A percentile compares a stretch with the other conserved stretches of the same genome.
Evolutionary conservation across 164 flowering plant genomes (phyloP).

Genomic region (Liquidambar formosana): DNA sequence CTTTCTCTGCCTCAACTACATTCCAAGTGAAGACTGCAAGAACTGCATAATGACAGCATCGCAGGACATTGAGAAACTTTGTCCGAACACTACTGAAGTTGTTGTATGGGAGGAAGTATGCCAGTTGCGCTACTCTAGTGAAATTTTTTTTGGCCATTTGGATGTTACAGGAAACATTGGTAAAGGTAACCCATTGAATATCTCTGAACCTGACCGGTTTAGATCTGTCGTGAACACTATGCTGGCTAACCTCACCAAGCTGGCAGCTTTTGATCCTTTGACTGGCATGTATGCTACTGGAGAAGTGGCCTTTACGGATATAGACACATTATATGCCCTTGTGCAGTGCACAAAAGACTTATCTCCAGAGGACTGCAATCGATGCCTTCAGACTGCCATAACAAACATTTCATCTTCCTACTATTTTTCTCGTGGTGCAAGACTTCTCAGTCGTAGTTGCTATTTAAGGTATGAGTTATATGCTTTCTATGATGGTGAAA

Average conservation of each 20-base stretch:
- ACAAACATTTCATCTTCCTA: conserved; percentile 10
- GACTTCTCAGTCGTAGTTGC: conserved; percentile 34
- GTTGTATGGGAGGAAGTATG: conserved; percentile 35
- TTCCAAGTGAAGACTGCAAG: conserved; percentile 7
- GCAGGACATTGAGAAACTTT: conserved; percentile 5
- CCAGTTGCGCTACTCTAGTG: conserved; percentile 32
- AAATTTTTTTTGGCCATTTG: conserved; percentile 26
- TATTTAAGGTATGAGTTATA: conserved; percentile 38
- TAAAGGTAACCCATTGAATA: conserved; percentile 8
- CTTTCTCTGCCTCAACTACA: conserved; percentile 30
- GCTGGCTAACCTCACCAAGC: conserved; percentile 14
- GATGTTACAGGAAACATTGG: conserved; percentile 8
- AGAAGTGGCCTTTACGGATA: neutral
- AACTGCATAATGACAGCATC: conserved; percentile 19
- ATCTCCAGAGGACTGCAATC: conserved; percentile 19
- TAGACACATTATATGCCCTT: conserved; percentile 30
- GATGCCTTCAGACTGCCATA: conserved; percentile 26
- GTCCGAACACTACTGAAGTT: conserved; percentile 30
- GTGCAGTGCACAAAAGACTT: conserved; percentile 46
- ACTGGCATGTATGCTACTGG: conserved; percentile 26
- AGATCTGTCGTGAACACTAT: conserved; percentile 7
- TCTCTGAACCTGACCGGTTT: conserved; percentile 21
- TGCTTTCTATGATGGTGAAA: conserved; percentile 14
- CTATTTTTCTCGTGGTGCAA: conserved; percentile 28
- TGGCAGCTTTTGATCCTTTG: conserved; percentile 20